Conservation (phyloP, 495 filamentous ascomycete genomes). For the Astrothelium subdiscretum region DNA sequence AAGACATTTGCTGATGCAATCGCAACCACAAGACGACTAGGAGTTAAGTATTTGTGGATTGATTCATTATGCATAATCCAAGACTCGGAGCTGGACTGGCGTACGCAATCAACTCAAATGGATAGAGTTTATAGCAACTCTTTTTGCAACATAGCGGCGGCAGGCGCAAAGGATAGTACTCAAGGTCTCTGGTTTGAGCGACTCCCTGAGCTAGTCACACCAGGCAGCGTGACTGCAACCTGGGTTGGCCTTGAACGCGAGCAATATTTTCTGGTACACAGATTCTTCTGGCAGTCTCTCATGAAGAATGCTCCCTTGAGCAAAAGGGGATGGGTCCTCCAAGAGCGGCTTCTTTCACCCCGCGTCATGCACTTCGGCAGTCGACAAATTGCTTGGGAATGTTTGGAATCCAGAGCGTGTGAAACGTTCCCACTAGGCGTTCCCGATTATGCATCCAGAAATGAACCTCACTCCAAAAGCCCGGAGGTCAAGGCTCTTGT, state of each 20-base stretch:
- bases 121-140: slow-evolving; percentile 3
- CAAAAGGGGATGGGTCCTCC: slow-evolving; percentile 4
- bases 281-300: background rate
- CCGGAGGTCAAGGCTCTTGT: background rate
- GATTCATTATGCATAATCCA: slow-evolving; percentile 11
- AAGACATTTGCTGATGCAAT: slow-evolving; percentile 12
- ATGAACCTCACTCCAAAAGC: background rate
- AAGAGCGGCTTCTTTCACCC: slow-evolving; percentile 5
- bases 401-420: slow-evolving; percentile 1
- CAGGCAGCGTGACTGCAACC: background rate
- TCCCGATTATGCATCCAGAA: background rate
- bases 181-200: background rate
- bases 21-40: slow-evolving; percentile 1
- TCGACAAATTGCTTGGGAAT: slow-evolving; percentile 8
- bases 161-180: background rate
- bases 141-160: slow-evolving; percentile 8
- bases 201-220: background rate
- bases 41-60: slow-evolving; percentile 14
- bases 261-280: background rate
- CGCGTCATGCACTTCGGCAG: background rate
- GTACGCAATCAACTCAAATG: slow-evolving; percentile 1
- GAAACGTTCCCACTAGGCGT: background rate
- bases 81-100: slow-evolving; percentile 3
- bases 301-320: background rate
- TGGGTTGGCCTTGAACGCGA: background rate